Evolutionary conservation across 2,329 filamentous ascomycete genomes (phyloP).

Genomic region (Colletotrichum tropicale): DNA sequence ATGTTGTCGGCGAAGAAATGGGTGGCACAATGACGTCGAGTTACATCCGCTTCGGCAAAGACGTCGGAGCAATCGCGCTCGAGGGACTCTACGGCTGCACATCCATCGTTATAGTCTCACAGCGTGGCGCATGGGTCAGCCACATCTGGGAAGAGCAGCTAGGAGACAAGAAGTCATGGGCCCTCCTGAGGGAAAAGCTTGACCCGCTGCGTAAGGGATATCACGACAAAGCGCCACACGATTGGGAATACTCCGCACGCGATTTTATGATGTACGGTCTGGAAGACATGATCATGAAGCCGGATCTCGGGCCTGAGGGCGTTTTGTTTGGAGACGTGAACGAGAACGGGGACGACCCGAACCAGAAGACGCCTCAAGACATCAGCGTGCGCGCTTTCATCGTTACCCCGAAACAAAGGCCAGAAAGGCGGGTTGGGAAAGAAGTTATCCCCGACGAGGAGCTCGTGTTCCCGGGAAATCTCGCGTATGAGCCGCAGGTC

Average conservation of each 20-base stretch:
- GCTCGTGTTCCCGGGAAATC: neutral
- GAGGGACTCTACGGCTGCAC: slow-evolving; percentile 10
- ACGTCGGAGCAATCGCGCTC: neutral
- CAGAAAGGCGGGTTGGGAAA: neutral
- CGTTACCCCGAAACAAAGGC: neutral
- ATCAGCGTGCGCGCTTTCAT: neutral
- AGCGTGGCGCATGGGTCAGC: neutral
- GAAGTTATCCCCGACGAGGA: neutral
- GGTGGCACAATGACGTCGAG: neutral
- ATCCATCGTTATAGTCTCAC: neutral
- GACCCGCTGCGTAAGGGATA: neutral
- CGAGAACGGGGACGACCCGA: neutral
- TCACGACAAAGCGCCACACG: neutral
- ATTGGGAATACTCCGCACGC: neutral
- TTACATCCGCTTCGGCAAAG: neutral
- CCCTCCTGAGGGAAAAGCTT: neutral
- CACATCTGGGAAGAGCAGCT: neutral
- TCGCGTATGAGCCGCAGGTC: neutral
- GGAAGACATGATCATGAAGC: neutral
- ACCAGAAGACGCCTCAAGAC: neutral
- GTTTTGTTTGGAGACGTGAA: neutral
- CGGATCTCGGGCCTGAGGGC: neutral
- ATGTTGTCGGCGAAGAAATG: neutral
- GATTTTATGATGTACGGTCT: neutral
- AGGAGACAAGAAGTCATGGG: neutral